These are phyloP conservation scores for Gnomoniopsis sp. DNA, from an alignment of 2,329 filamentous ascomycete species.

Conservation along the genomic window DNA sequence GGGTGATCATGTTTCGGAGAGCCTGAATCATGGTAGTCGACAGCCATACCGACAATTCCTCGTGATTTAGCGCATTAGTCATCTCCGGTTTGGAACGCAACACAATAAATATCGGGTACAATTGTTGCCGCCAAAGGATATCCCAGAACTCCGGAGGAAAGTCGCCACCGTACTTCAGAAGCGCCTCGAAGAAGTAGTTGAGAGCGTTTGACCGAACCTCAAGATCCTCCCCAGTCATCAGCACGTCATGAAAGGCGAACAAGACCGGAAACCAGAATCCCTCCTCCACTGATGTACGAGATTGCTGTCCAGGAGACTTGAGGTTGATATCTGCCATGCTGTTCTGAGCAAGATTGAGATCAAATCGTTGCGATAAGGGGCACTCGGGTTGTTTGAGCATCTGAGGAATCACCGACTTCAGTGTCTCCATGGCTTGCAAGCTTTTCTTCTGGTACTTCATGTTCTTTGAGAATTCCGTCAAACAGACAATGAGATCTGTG, in stretches of 20 bases:
- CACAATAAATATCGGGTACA: slow-evolving; percentile 99
- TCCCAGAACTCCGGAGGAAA: slow-evolving; percentile 98
- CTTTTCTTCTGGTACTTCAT: slow-evolving; percentile 98
- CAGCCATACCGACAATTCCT: slow-evolving; percentile 96
- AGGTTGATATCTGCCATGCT: slow-evolving; percentile 39
- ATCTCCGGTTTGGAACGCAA: slow-evolving; percentile 94
- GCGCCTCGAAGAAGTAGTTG: slow-evolving; percentile 93
- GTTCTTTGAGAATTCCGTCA: slow-evolving; percentile 99
- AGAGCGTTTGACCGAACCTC: slow-evolving; percentile 89
- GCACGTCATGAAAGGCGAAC: slow-evolving; percentile 96
- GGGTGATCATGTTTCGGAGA: slow-evolving; percentile 93
- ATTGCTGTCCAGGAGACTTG: slow-evolving; percentile 53
- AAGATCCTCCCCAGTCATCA: slow-evolving; percentile 98
- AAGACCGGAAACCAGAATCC: slow-evolving; percentile 98
- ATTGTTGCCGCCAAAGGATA: slow-evolving; percentile 91
- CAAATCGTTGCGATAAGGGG: slow-evolving; percentile 69
- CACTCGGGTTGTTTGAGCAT: slow-evolving; percentile 97
- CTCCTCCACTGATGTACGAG: slow-evolving; percentile 86
- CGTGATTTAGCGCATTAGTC: slow-evolving; percentile 90
- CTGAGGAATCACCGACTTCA: slow-evolving; percentile 89
- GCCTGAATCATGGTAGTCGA: slow-evolving; percentile 99
- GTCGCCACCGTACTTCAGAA: slow-evolving; percentile 84
- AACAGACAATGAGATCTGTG: slow-evolving; percentile 89
- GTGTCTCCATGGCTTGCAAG: slow-evolving; percentile 86
- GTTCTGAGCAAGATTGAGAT: slow-evolving; percentile 29